Conservation (phyloP, 352 stramenopile genomes). For the Peronospora tabacina region DNA sequence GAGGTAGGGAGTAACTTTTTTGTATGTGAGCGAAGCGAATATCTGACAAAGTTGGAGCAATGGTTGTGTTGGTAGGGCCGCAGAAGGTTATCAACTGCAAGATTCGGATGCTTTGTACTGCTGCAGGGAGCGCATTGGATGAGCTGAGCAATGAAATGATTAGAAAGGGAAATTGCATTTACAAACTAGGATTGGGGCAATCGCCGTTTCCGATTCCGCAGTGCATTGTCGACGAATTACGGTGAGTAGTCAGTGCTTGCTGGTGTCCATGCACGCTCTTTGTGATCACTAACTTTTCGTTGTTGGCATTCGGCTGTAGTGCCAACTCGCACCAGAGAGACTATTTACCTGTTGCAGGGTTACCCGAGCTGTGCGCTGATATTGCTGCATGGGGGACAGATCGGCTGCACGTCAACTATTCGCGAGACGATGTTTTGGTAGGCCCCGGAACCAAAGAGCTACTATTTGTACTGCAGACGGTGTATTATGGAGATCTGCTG, state of each 20-base stretch:
- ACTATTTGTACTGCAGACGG: conserved; percentile 82
- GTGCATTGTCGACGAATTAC: conserved; percentile 81
- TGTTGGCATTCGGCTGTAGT: conserved; percentile 19
- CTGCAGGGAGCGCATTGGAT: conserved; percentile 68
- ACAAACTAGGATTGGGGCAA: conserved; percentile 80
- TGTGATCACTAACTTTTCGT: not conserved
- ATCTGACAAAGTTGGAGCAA: not conserved
- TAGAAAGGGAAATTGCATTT: conserved; percentile 66
- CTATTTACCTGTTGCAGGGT: conserved; percentile 73
- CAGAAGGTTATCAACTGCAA: conserved; percentile 84
- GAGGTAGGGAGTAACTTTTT: conserved; percentile 18
- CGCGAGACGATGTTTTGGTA: conserved; percentile 72
- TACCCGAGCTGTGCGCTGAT: conserved; percentile 65
- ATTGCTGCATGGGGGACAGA: conserved; percentile 66
- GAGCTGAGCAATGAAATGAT: conserved; percentile 85
- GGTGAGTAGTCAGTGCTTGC: conserved; percentile 28
- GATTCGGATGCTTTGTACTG: conserved; percentile 76
- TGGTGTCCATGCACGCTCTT: not conserved
- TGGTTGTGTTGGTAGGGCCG: conserved; percentile 32
- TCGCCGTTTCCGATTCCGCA: conserved; percentile 83
- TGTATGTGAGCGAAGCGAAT: not conserved
- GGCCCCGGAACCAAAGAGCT: conserved; percentile 86
- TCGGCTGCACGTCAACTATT: conserved; percentile 53
- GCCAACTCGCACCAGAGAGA: conserved; percentile 75
- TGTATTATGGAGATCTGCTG: conserved; percentile 82